A percentile compares a stretch with the other conserved stretches of the same genome.
Evolutionary conservation across 1,284 basidiomycete species (phyloP).

Genomic region (Caloboletus inedulis): DNA sequence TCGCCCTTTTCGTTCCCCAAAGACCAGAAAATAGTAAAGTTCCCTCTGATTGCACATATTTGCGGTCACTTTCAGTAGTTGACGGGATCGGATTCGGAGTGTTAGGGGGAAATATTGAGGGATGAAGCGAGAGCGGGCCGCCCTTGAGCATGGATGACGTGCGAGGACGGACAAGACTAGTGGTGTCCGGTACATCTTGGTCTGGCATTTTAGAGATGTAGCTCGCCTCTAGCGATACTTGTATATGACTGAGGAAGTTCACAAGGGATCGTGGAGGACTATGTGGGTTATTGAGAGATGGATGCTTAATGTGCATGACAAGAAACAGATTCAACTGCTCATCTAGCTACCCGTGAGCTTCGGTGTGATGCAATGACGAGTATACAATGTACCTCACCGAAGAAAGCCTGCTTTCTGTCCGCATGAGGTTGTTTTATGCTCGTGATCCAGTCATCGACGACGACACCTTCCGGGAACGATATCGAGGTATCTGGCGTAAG

Average conservation of each 20-base stretch:
- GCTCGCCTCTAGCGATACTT: slow-evolving; percentile 76
- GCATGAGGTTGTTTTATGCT: slow-evolving; percentile 36
- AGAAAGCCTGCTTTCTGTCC: slow-evolving; percentile 65
- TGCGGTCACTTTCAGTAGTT: slow-evolving; percentile 62
- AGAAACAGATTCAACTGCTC: slow-evolving; percentile 75
- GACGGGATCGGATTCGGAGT: slow-evolving; percentile 76
- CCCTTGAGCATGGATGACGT: slow-evolving; percentile 39
- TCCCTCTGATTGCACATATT: slow-evolving; percentile 76
- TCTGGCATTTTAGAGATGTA: slow-evolving; percentile 63
- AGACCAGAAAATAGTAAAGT: slow-evolving; percentile 65
- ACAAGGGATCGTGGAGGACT: slow-evolving; percentile 57
- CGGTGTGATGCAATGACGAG: slow-evolving; percentile 16
- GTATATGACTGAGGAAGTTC: slow-evolving; percentile 65
- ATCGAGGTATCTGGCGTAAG: slow-evolving; percentile 64
- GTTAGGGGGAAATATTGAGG: slow-evolving; percentile 67
- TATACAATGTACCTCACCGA: slow-evolving; percentile 50
- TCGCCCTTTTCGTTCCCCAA: slow-evolving; percentile 58
- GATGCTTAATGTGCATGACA: slow-evolving; percentile 49
- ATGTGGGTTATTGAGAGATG: slow-evolving; percentile 32
- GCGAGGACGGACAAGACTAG: slow-evolving; percentile 49
- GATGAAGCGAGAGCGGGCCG: slow-evolving; percentile 39
- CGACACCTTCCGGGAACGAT: slow-evolving; percentile 50
- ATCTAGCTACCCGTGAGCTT: slow-evolving; percentile 44
- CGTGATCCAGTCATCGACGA: slow-evolving; percentile 55
- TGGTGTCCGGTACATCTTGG: slow-evolving; percentile 30